Conservation (phyloP, 768 basidiomycete species). For the Suillus clintonianus region DNA sequence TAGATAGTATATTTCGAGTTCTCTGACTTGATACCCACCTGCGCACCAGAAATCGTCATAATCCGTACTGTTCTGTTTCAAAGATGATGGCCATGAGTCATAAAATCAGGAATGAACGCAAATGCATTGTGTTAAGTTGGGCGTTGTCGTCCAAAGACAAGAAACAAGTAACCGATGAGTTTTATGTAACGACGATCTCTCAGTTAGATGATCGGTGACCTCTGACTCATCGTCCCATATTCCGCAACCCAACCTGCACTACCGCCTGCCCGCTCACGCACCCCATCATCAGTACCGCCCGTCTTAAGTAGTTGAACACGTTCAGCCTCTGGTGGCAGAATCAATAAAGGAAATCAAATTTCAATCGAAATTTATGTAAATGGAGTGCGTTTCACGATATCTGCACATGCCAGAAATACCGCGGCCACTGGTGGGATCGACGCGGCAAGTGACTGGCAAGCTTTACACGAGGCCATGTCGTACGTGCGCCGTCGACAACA, state of each 20-base stretch:
- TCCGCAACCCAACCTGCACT: slow-evolving; percentile 31
- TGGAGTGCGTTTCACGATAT: too few relatives aligned
- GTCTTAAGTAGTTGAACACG: too few relatives aligned
- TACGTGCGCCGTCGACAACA: too few relatives aligned
- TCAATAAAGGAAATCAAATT: too few relatives aligned
- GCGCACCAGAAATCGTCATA: neutral
- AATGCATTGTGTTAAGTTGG: too few relatives aligned
- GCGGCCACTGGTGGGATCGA: too few relatives aligned
- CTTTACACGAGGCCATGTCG: too few relatives aligned
- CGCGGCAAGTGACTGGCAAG: too few relatives aligned
- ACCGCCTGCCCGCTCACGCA: slow-evolving; percentile 64
- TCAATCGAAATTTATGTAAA: too few relatives aligned
- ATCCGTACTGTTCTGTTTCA: neutral
- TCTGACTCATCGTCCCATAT: neutral
- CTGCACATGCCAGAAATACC: too few relatives aligned
- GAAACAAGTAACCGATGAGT: neutral
- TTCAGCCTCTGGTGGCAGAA: too few relatives aligned
- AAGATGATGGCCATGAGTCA: neutral
- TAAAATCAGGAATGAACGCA: neutral
- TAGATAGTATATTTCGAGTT: neutral
- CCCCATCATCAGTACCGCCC: slow-evolving; percentile 62
- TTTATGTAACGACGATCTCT: neutral
- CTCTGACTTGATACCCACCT: too few relatives aligned
- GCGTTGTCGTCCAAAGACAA: neutral
- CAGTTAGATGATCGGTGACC: neutral